Evolutionary conservation across 2,329 filamentous ascomycete species (phyloP), one percentile per base, ranked within the genome.

Genomic region (Paecilomyces sp.): DNA sequence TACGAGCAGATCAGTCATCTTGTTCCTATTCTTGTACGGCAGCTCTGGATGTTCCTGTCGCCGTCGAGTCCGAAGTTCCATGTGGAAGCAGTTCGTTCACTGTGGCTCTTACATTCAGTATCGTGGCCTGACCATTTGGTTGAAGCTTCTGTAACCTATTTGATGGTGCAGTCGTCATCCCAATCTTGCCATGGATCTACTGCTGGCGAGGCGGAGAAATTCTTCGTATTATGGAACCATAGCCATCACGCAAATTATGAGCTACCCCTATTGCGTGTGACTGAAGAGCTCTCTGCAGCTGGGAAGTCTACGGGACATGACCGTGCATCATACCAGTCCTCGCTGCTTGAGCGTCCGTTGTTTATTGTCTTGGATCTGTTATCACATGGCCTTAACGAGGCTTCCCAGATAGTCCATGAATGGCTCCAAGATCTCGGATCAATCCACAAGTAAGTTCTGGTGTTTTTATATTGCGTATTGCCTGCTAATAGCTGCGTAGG

Each of bases 1-100:
- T 73, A 77, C 56, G 71, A 76, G 57, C 73, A 78, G 88, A 56
- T 88, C 81, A 58, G 81, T 78, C 58, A 75, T 58, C 76, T 96
- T 8, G 83, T 93, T 4, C 81, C 85, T 22, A 81, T 84, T 30
- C 77, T 97, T 24, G 86, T 94, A 15, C 80, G 80, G 1, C 83
- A 88, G 59, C 82, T 93, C 0, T 99, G 94, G 94, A 74, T 79
- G 4, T 91, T 90, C 68, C 77, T 99, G 47, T 90, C 91, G 0
- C 88, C 90, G n/a, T 82, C 87, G 12, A 87, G 88, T 63, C 92
- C 92, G 0, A 96, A 96, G 70, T 95, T 93, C 65, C 94, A 97
- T 69, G 92, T 99, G 33, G 95, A 99, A 76, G 88, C 92, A 18
- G 90, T 95, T 8, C 86, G 90, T 60, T 88, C 87, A 65, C 78